phyloP scores from a whole-genome alignment of 2,329 filamentous ascomycete species.

The Fusarium acutatum region DNA sequence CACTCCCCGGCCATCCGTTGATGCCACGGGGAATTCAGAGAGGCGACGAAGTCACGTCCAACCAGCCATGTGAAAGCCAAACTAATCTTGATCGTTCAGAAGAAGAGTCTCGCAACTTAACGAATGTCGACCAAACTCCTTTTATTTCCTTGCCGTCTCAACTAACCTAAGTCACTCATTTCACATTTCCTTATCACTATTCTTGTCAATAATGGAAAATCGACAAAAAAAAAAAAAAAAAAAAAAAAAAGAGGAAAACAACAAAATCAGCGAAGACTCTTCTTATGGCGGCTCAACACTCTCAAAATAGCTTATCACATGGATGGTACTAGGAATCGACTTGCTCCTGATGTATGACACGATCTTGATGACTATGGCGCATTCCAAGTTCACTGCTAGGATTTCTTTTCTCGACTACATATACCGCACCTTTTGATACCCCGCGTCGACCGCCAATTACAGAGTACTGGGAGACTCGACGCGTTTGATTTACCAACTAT shows the following conservation, averaged over 20 bases:
- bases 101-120: conserved; percentile 35
- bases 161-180: conserved; percentile 48
- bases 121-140: conserved; percentile 28
- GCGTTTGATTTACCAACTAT: conserved; percentile 34
- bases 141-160: conserved; percentile 31
- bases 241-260: conserved; percentile 37
- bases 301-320: not conserved
- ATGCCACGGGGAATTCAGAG: conserved; percentile 53
- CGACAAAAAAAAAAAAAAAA: conserved; percentile 29
- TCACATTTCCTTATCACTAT: conserved; percentile 41
- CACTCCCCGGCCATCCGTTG: conserved; percentile 62
- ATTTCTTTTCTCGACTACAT: conserved; percentile 44
- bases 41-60: conserved; percentile 39
- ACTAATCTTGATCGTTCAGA: conserved; percentile 21
- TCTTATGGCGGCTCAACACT: conserved; percentile 19
- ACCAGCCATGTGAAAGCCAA: conserved; percentile 26
- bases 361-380: conserved; percentile 39
- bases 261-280: conserved; percentile 33
- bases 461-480: conserved; percentile 31
- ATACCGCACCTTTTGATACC: conserved; percentile 45
- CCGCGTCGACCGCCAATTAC: conserved; percentile 40
- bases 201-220: conserved; percentile 19
- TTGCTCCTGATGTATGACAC: conserved; percentile 38
- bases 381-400: conserved; percentile 34
- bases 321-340: not conserved